phyloP scores from a whole-genome alignment of 768 basidiomycete species.

The Tulasnella sp. region DNA sequence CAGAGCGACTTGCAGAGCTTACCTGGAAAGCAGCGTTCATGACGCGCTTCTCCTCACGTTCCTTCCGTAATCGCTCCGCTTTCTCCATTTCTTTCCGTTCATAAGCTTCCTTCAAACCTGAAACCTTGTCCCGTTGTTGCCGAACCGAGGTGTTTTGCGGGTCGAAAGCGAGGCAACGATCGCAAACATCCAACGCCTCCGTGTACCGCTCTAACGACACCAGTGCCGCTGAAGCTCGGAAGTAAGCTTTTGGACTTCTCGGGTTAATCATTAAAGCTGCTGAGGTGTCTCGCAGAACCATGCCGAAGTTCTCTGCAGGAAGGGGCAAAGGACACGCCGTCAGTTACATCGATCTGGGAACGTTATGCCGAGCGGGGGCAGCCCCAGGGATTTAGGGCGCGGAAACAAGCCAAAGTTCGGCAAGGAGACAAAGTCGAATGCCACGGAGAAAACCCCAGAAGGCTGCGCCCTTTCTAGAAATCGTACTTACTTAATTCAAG shows the following conservation, averaged over 20 bases:
- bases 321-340: background rate
- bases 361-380: background rate
- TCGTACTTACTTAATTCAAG: slow-evolving; percentile 70
- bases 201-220: slow-evolving; percentile 66
- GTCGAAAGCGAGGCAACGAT: slow-evolving; percentile 61
- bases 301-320: slow-evolving; percentile 78
- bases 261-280: slow-evolving; percentile 60
- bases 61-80: slow-evolving; percentile 51
- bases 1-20: slow-evolving; percentile 35
- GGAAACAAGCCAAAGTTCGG: background rate
- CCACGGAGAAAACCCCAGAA: background rate
- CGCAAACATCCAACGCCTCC: slow-evolving; percentile 81
- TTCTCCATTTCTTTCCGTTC: slow-evolving; percentile 38
- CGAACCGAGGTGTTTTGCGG: slow-evolving; percentile 54
- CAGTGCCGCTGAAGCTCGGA: slow-evolving; percentile 77
- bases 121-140: slow-evolving; percentile 48
- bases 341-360: background rate
- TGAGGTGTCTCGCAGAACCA: slow-evolving; percentile 81
- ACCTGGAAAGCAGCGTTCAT: slow-evolving; percentile 65
- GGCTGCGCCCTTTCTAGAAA: background rate
- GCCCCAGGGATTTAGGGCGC: background rate
- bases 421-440: background rate
- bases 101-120: slow-evolving; percentile 34
- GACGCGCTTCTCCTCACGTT: slow-evolving; percentile 50
- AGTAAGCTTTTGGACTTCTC: slow-evolving; percentile 75